phyloP scores from a whole-genome alignment of 257 asterid species.

The Catharanthus roseus region DNA sequence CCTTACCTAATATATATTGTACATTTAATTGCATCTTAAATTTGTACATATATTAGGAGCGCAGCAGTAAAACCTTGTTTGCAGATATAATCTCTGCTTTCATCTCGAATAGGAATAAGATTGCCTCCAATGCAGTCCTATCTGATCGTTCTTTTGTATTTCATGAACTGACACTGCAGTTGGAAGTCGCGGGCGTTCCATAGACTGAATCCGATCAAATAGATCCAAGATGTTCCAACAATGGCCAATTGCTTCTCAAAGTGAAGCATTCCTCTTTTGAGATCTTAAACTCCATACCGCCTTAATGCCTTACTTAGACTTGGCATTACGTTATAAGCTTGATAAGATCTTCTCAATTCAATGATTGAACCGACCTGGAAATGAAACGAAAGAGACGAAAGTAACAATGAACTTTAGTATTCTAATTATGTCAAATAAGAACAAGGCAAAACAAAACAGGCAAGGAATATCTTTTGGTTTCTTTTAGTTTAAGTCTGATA shows the following conservation, averaged over 20 bases:
- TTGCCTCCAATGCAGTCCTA: too few species aligned
- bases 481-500: too few species aligned
- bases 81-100: not conserved
- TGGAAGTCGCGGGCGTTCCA: not conserved
- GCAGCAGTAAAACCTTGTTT: not conserved
- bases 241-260: not conserved
- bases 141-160: not conserved
- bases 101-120: not conserved
- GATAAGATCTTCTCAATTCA: constrained; percentile 92
- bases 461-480: too few species aligned
- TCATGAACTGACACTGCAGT: not conserved
- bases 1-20: not conserved
- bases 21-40: not conserved
- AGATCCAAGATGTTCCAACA: not conserved
- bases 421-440: not conserved
- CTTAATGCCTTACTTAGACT: constrained; percentile 69
- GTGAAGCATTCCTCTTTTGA: not conserved
- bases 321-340: constrained; percentile 99
- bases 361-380: constrained; percentile 90
- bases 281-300: constrained; percentile 66
- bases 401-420: not conserved
- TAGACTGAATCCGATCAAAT: too few species aligned
- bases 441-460: too few species aligned
- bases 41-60: not conserved
- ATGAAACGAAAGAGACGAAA: not conserved